Evolutionary conservation across 441 rosid genomes (phyloP), one percentile per base, ranked within the genome.

Genomic region (Omphalea diandra): DNA sequence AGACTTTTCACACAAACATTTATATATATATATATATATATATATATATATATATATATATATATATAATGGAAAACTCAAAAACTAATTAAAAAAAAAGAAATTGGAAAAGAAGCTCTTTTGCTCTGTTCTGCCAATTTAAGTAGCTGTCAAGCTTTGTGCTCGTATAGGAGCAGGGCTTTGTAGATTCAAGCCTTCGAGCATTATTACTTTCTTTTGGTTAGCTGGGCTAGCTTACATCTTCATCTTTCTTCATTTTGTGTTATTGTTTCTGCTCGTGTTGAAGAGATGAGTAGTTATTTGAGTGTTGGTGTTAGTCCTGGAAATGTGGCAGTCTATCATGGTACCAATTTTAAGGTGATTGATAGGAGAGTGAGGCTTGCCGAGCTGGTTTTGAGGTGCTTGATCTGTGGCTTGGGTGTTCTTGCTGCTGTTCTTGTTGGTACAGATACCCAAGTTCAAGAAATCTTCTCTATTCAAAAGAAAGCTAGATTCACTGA

Each of bases 401-500:
- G 84, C 79, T 56, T 84, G 75, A 84, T 88, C 35, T 86, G 83
- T 72, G 88, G 71, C 7, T 66, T 90, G 36, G 81, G 88, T 65
- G 70, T 85, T 63, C 72, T 82, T 43, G 72, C 90, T 31, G 90
- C 85, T 80, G 71, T 87, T 66, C 88, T 94, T 76, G 77, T 94
- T 27, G 96, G 74, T 6, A 90, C 96, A n/a, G 90, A 91, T 73
- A 27, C 89, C 36, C 89, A 94, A 73, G 89, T 86, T 68, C 87
- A 75, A 73, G 83, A 81, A 50, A 88, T 94, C 80, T 91, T 94
- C 75, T 65, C 88, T 2, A 87, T 90, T 65, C 81, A 67, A 76
- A 88, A 86, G 87, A 80, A 62, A 73, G 98, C 97, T 7, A 85
- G 58, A 71, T 91, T 78, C 72, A 88, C 96, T 11, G 97, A 91